A percentile compares a stretch with the other conserved stretches of the same genome.
phyloP scores from a whole-genome alignment of 208 protist species.

The Trypanosoma avium region DNA sequence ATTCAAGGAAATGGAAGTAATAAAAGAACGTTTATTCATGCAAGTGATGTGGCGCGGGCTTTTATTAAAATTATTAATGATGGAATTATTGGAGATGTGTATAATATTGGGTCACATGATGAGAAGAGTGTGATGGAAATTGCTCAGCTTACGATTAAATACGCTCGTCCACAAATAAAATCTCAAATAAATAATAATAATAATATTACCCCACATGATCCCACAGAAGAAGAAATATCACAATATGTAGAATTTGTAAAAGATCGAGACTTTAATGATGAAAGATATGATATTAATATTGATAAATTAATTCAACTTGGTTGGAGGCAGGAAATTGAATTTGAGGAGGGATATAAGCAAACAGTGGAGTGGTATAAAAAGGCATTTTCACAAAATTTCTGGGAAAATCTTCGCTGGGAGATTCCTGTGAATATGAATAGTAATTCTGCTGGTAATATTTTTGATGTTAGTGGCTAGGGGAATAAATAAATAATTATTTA shows the following conservation, averaged over 20 bases:
- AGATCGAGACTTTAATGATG: conserved; percentile 89
- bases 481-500: background rate
- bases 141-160: conserved; percentile 30
- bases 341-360: conserved; percentile 46
- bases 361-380: conserved; percentile 67
- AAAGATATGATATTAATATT: conserved; percentile 73
- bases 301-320: conserved; percentile 69
- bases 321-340: conserved; percentile 58
- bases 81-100: conserved; percentile 73
- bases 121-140: conserved; percentile 69
- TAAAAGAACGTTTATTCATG: conserved; percentile 66
- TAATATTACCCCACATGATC: no score
- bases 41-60: conserved; percentile 63
- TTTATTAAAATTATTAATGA: conserved; percentile 68
- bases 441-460: background rate
- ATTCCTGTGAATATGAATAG: conserved; percentile 7
- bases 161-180: conserved; percentile 17
- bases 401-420: conserved; percentile 26
- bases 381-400: conserved; percentile 29
- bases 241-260: conserved; percentile 35
- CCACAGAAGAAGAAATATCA: conserved; percentile 16
- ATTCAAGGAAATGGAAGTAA: conserved; percentile 58
- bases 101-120: conserved; percentile 75
- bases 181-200: no score
- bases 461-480: background rate